Evolutionary conservation across 805 yeast genomes (phyloP).

Genomic region (Ogataea minuta): DNA sequence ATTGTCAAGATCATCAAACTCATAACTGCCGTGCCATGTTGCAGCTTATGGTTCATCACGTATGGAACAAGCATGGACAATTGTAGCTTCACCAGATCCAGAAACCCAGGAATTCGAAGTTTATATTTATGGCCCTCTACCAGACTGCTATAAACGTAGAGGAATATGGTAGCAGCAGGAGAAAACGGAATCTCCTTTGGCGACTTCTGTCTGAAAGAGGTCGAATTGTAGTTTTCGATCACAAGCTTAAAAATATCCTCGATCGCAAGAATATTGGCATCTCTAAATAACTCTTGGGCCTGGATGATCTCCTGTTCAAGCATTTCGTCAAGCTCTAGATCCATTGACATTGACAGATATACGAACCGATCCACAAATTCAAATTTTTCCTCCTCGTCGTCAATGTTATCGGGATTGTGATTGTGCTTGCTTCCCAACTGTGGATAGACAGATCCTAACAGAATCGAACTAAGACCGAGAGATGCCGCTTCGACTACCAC

Average conservation of each 20-base stretch:
- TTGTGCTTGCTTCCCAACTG: slow-evolving; percentile 2
- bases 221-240: slow-evolving; percentile 41
- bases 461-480: slow-evolving; percentile 1
- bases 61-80: slow-evolving; percentile 43
- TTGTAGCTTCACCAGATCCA: slow-evolving; percentile 40
- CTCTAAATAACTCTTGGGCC: slow-evolving; percentile 42
- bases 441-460: slow-evolving; percentile 14
- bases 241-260: slow-evolving; percentile 41
- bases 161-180: slow-evolving; percentile 33
- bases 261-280: slow-evolving; percentile 23
- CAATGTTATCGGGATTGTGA: too few species aligned
- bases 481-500: slow-evolving; percentile 39
- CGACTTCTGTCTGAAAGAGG: slow-evolving; percentile 20
- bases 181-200: slow-evolving; percentile 25
- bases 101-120: slow-evolving; percentile 11
- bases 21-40: slow-evolving; percentile 17
- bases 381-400: slow-evolving; percentile 1
- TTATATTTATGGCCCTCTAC: slow-evolving; percentile 17
- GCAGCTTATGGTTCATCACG: slow-evolving; percentile 24
- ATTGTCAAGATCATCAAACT: slow-evolving; percentile 23
- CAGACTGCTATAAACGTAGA: slow-evolving; percentile 26
- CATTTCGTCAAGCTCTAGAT: slow-evolving; percentile 50
- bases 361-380: slow-evolving; percentile 29
- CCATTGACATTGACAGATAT: slow-evolving; percentile 60
- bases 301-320: slow-evolving; percentile 38